Conservation (phyloP, 2,329 filamentous ascomycete species). For the Teratosphaeria gauchensis region DNA sequence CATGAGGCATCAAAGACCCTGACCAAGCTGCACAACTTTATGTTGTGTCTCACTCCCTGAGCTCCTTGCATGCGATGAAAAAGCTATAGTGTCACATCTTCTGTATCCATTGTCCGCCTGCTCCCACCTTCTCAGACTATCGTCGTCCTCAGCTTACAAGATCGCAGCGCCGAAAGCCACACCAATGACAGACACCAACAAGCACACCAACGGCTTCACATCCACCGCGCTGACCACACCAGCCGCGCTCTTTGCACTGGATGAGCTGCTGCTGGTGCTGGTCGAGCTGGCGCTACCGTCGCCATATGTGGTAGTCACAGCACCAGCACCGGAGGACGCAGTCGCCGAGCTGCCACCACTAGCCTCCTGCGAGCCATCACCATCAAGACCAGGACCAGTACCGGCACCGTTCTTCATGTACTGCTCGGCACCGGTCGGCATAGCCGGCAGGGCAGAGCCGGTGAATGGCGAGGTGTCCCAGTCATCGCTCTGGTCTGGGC, state of each 20-base stretch:
- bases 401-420: slow-evolving; percentile 51
- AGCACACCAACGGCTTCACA: neutral
- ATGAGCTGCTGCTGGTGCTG: neutral
- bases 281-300: neutral
- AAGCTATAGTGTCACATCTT: neutral
- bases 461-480: slow-evolving; percentile 44
- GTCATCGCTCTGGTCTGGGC: slow-evolving; percentile 42
- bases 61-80: neutral
- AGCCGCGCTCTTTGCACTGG: neutral
- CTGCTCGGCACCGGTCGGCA: slow-evolving; percentile 45
- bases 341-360: slow-evolving; percentile 40
- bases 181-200: neutral
- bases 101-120: too few species aligned
- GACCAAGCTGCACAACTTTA: neutral
- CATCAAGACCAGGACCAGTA: slow-evolving; percentile 41
- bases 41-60: neutral
- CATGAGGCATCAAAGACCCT: too few species aligned
- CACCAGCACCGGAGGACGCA: slow-evolving; percentile 40
- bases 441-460: slow-evolving; percentile 42
- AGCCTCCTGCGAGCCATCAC: slow-evolving; percentile 40
- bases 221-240: neutral
- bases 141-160: neutral
- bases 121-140: neutral
- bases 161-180: slow-evolving; percentile 1
- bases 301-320: slow-evolving; percentile 25